Base-by-base conservation (phyloP, 495 filamentous ascomycete species). In the Neurospora sublineolata region DNA sequence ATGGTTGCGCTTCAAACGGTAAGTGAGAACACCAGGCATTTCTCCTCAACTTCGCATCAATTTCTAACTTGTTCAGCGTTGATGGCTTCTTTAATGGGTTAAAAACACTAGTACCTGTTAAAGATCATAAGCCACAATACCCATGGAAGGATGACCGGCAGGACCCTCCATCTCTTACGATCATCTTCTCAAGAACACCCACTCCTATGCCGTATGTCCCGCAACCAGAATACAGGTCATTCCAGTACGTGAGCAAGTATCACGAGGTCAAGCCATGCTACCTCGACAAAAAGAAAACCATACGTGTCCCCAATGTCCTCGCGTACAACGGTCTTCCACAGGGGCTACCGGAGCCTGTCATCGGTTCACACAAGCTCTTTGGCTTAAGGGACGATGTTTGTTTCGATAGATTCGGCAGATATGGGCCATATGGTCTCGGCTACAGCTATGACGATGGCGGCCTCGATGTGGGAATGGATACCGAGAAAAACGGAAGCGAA, bases 371-470 rank as follows among this genome's bases (percentile, higher is more conserved):
- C 78, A 84, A 87, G 4, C 78, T 94, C 41, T 78, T 98, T 11
- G 94, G 92, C 0, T 77, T 97, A 20, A 88, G 88, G 39, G 87
- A 95, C 71, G 91, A 97, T 77, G 84, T 97, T 64, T 99, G 95
- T 81, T 98, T 97, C 79, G 95, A 99, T 72, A 87, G 95, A 1
- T 97, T 92, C 80, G 94, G 95, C 37, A 87, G 94, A 69, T 86
- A 96, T 27, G 96, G 95, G 0, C 90, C 94, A 2, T 99, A 99
- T 76, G 95, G 95, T 0, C 85, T 92, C 41, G 95, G 95, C 42
- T 98, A 98, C 77, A 87, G 85, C 39, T 81, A 85, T 27, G 86
- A 87, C 68, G 87, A 87, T 77, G 95, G 95, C 4, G 95, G 95
- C 16, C 86, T 87, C 14, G 92, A 92, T 11, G 81, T 91, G 37